Evolutionary conservation across 2,329 filamentous ascomycete genomes (phyloP).

Genomic region (Epichloe typhina): DNA sequence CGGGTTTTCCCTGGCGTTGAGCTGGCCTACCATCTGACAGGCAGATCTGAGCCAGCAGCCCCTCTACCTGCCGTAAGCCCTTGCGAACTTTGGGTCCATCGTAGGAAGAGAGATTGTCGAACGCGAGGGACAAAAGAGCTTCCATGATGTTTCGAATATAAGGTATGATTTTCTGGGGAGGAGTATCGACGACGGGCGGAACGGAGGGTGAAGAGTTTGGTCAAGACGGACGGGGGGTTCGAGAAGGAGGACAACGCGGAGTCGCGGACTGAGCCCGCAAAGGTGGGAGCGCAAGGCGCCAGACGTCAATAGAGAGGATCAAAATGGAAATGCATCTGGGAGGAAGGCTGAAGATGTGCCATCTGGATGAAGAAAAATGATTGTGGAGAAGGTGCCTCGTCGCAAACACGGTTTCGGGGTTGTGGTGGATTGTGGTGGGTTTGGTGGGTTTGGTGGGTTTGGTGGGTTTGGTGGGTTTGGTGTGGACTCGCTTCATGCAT

Average conservation of each 20-base stretch:
- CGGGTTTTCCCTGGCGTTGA: slow-evolving; percentile 1
- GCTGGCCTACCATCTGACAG: slow-evolving; percentile 37
- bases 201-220: neutral
- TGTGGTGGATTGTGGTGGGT: neutral
- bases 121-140: slow-evolving; percentile 78
- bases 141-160: slow-evolving; percentile 51
- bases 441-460: no score
- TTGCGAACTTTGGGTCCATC: slow-evolving; percentile 84
- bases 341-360: neutral
- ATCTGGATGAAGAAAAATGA: neutral
- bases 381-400: neutral
- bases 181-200: neutral
- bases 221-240: neutral
- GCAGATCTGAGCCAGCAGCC: slow-evolving; percentile 87
- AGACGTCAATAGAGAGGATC: slow-evolving; percentile 17
- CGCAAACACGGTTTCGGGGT: neutral
- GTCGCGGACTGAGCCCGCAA: neutral
- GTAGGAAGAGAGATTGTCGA: slow-evolving; percentile 91
- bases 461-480: no score
- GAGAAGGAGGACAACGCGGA: neutral
- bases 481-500: neutral
- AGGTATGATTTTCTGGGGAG: slow-evolving; percentile 3
- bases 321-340: slow-evolving; percentile 16
- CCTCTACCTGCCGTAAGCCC: slow-evolving; percentile 86
- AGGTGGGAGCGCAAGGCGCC: neutral